These are phyloP conservation scores for Phaeolepiota aurea DNA, from an alignment of 768 basidiomycete species.

Conservation along the genomic window DNA sequence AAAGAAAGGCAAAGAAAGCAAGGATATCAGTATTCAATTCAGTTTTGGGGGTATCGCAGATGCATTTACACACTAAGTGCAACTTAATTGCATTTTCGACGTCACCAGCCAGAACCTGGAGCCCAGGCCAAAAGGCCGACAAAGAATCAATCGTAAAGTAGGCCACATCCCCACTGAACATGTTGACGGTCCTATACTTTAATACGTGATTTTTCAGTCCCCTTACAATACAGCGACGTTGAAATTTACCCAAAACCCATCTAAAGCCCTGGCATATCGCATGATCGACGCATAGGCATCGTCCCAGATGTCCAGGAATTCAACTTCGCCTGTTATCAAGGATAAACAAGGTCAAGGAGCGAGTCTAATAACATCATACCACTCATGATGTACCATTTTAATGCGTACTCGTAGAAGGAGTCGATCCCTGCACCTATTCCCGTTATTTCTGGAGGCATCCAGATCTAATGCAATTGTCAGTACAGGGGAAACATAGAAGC, in stretches of 20 bases:
- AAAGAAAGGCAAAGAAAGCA: conserved; percentile 1
- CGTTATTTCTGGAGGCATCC: conserved; percentile 70
- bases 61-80: conserved; percentile 75
- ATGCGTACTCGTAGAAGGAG: conserved; percentile 90
- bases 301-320: conserved; percentile 80
- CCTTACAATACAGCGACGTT: conserved; percentile 1
- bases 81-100: conserved; percentile 84
- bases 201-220: too few species aligned
- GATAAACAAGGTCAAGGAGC: not conserved
- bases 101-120: conserved; percentile 84
- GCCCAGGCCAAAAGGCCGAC: conserved; percentile 95
- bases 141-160: conserved; percentile 87
- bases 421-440: conserved; percentile 93
- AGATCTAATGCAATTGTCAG: conserved; percentile 37
- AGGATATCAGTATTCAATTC: not conserved
- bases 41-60: not conserved
- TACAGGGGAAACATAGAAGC: conserved; percentile 1
- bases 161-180: conserved; percentile 64
- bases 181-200: conserved; percentile 83
- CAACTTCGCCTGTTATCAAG: conserved; percentile 52
- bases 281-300: conserved; percentile 79
- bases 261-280: conserved; percentile 71
- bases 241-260: conserved; percentile 78
- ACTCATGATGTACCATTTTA: conserved; percentile 88
- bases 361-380: conserved; percentile 28